Percentiles rank a stretch among this genome's conserved stretches.
Evolutionary conservation across 352 stramenopile species (phyloP).

Genomic region (Pythium dissimile): DNA sequence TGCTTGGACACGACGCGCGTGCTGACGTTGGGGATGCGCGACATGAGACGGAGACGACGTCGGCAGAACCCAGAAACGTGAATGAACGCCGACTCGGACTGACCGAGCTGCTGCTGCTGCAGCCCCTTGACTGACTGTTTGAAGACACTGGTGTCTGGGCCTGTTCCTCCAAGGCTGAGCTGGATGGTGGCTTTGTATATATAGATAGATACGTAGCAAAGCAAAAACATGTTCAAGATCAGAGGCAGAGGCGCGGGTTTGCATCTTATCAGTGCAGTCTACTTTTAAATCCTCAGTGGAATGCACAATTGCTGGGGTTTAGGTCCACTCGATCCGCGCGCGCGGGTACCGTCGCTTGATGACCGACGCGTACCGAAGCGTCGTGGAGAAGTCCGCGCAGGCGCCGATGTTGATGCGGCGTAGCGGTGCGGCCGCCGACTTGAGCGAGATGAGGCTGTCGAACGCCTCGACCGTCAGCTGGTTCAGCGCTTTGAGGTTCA

Average conservation of each 20-base stretch:
- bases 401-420: slow-evolving; percentile 64
- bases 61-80: slow-evolving; percentile 18
- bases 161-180: no score
- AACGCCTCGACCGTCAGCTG: slow-evolving; percentile 70
- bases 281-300: no score
- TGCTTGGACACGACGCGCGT: slow-evolving; percentile 80
- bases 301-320: slow-evolving; percentile 15
- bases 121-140: no score
- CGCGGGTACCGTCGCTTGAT: slow-evolving; percentile 62
- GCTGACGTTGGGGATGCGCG: slow-evolving; percentile 79
- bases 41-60: slow-evolving; percentile 33
- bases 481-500: slow-evolving; percentile 89
- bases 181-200: no score
- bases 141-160: not conserved
- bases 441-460: slow-evolving; percentile 34
- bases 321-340: slow-evolving; percentile 72
- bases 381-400: slow-evolving; percentile 65
- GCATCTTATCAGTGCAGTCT: not conserved
- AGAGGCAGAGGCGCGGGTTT: not conserved
- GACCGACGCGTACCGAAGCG: slow-evolving; percentile 46
- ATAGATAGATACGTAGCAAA: no score
- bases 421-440: slow-evolving; percentile 21
- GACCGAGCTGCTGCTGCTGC: no score
- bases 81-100: slow-evolving; percentile 10
- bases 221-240: no score